Conservation (phyloP, 148 eudicot species). For the Limonium bicolor region DNA sequence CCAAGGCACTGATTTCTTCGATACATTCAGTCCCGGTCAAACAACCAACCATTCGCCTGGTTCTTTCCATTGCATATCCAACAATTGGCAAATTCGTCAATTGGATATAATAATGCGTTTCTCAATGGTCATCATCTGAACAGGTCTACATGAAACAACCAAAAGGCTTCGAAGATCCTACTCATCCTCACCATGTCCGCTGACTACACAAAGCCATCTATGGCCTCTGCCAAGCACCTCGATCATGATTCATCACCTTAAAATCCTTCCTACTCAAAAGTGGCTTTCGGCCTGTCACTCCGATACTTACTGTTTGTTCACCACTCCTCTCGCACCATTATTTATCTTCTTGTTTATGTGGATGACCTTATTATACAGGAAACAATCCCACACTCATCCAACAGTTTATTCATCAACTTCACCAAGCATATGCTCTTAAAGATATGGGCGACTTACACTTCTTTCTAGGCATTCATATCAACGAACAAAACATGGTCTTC, state of each 20-base stretch:
- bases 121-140: neutral
- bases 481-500: too few species aligned
- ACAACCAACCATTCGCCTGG: neutral
- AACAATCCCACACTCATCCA: neutral
- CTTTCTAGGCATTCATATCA: too few species aligned
- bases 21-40: conserved; percentile 1
- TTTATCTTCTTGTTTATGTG: neutral
- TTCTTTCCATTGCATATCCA: neutral
- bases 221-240: neutral
- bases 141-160: neutral
- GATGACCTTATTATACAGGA: neutral
- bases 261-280: neutral
- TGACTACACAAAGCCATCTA: neutral
- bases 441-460: neutral
- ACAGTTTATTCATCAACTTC: neutral
- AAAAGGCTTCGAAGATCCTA: neutral
- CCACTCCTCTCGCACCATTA: too few species aligned
- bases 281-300: neutral
- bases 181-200: neutral
- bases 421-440: neutral
- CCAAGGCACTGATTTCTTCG: conserved; percentile 1
- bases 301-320: neutral
- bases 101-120: neutral
- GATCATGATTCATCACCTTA: neutral
- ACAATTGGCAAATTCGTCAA: too few species aligned